Conservation (phyloP, 108 stramenopile genomes). For the Pseudonitzschia pungens region DNA sequence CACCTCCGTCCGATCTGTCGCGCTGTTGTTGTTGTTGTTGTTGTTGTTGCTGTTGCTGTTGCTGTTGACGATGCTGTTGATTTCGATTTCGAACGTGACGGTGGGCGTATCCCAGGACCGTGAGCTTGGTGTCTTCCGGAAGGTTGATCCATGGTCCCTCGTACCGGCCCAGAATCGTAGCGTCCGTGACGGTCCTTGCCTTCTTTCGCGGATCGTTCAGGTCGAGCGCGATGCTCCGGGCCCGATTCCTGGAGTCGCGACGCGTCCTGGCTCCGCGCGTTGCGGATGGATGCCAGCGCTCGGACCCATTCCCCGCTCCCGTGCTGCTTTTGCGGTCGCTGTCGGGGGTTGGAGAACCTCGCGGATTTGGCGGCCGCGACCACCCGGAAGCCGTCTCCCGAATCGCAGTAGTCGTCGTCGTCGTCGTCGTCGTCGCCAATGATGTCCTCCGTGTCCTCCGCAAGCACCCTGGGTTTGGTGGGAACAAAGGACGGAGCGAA, state of each 20-base stretch:
- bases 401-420: not conserved
- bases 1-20: too few relatives aligned
- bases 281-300: conserved; percentile 19
- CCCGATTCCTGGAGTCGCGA: conserved; percentile 29
- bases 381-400: not conserved
- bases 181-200: conserved; percentile 29
- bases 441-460: not conserved
- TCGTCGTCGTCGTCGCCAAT: conserved; percentile 1
- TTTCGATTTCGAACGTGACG: not conserved
- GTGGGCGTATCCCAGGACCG: conserved; percentile 34
- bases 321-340: not conserved
- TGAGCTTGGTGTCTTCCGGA: conserved; percentile 5
- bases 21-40: too few relatives aligned
- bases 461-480: not conserved
- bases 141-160: not conserved
- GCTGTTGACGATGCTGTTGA: too few relatives aligned
- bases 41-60: too few relatives aligned
- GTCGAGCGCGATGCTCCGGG: not conserved
- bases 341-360: conserved; percentile 22
- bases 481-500: conserved; percentile 28
- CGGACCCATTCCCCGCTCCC: conserved; percentile 14
- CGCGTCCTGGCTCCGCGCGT: conserved; percentile 4
- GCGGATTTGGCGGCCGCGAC: not conserved
- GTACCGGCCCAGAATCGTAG: conserved; percentile 31
- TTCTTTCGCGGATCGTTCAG: conserved; percentile 38